Base-by-base conservation (phyloP, 176 grass and related monocot genomes). In the Aegilops umbellulata region DNA sequence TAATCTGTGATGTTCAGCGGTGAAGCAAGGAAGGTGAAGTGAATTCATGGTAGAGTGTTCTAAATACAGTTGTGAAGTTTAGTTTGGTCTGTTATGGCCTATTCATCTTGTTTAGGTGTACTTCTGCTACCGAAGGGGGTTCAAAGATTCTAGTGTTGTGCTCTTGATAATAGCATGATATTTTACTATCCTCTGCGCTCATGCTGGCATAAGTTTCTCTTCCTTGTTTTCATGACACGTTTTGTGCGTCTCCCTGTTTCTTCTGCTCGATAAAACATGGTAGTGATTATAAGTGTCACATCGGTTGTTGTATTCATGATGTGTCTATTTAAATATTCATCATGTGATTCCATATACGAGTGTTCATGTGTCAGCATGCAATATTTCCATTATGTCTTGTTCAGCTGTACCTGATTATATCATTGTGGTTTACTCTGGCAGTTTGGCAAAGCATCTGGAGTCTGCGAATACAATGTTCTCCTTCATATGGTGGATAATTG, bases 401-500 rank as follows among this genome's bases (percentile, higher is more conserved):
- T 75, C 42, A 29, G 8, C 55, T 65, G n/a, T 72, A 55, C 57
- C 65, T 90, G 8, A 34, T 83, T 49, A 79, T 39, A 55, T 65
- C 44, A 14, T 55, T 87, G 30, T 90, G 60, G 36, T 88, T 84
- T 76, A 39, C 64, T 82, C 29, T 66, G 53, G 62, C 83, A 97
- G 94, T 79, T 82, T 92, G 46, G 85, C 90, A 61, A 97, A 92
- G 69, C 88, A 93, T 79, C 75, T 91, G 87, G 94, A 94, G 84
- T 97, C 94, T 84, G 86, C 87, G 55, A 97, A 97, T 88, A 97
- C 94, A 25, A 92, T 97, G 92, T 90, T 92, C 86, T 97, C 92
- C 41, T 97, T 97, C 76, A 87, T 94, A 80, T 97, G 94, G 94
- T 97, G 94, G 94, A 92, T 97, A 79, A 89, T 94, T 78, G 92